Evolutionary conservation across 2,329 filamentous ascomycete genomes (phyloP).

Genomic region (Fusarium illudens): DNA sequence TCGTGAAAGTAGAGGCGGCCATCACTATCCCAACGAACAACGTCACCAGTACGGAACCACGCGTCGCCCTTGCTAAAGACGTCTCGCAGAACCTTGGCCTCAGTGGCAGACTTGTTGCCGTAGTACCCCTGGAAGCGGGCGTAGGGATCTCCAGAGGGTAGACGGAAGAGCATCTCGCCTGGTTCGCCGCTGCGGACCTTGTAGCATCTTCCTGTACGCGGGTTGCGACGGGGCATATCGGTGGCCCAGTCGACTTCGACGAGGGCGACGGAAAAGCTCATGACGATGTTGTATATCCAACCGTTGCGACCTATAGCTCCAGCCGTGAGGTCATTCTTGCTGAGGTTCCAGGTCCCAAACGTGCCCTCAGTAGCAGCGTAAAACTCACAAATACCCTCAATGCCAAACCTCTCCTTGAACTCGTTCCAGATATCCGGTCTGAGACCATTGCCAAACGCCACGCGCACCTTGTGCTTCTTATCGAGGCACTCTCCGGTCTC

Average conservation of each 20-base stretch:
- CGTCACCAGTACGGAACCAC: constrained; percentile 86
- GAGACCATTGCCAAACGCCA: constrained; percentile 85
- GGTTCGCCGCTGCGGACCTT: constrained; percentile 66
- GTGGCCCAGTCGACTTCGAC: constrained; percentile 77
- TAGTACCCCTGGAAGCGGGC: constrained; percentile 84
- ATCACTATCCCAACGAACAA: constrained; percentile 74
- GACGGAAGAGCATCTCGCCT: constrained; percentile 78
- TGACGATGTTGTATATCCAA: constrained; percentile 63
- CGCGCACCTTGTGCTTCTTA: constrained; percentile 73
- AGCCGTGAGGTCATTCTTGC: constrained; percentile 74
- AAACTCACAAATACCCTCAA: constrained; percentile 79
- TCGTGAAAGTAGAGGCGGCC: constrained; percentile 83
- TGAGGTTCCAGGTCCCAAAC: constrained; percentile 75
- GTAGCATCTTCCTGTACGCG: constrained; percentile 73
- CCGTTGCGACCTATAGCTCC: constrained; percentile 83
- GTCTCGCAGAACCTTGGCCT: constrained; percentile 76
- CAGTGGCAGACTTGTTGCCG: constrained; percentile 74
- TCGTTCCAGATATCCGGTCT: constrained; percentile 85
- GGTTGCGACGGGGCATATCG: constrained; percentile 72
- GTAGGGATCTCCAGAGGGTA: constrained; percentile 71
- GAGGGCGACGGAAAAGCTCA: constrained; percentile 62
- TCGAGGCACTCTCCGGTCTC: constrained; percentile 74
- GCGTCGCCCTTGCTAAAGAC: constrained; percentile 80
- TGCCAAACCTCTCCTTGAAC: constrained; percentile 83
- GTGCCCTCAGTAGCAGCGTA: constrained; percentile 82